phyloP scores from a whole-genome alignment of 495 filamentous ascomycete species.

The Penicillium psychrofluorescens region DNA sequence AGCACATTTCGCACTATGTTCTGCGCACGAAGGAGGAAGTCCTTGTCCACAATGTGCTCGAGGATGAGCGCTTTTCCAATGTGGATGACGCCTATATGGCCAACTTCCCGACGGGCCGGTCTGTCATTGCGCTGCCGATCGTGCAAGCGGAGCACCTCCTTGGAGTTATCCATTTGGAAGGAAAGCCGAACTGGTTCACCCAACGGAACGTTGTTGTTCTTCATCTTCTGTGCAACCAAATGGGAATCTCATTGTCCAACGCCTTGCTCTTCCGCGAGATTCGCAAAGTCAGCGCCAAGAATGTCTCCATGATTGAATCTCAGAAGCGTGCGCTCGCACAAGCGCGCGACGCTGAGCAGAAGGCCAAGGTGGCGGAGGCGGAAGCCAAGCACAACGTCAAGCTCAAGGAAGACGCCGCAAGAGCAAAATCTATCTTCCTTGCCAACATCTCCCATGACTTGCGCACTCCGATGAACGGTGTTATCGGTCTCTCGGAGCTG shows the following conservation, averaged over 20 bases:
- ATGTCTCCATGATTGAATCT: conserved; percentile 79
- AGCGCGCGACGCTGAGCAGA: conserved; percentile 71
- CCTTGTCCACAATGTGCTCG: conserved; percentile 73
- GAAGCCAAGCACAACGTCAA: conserved; percentile 82
- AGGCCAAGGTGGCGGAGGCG: conserved; percentile 74
- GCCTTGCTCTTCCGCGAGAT: conserved; percentile 76
- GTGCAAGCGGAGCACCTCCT: conserved; percentile 70
- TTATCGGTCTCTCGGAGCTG: conserved; percentile 85
- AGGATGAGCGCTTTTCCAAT: conserved; percentile 82
- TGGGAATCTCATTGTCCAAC: conserved; percentile 82
- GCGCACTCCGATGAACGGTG: conserved; percentile 79
- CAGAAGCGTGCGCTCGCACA: conserved; percentile 77
- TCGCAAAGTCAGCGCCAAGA: conserved; percentile 71
- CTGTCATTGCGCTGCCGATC: conserved; percentile 81
- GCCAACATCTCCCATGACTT: conserved; percentile 88
- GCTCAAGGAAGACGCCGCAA: conserved; percentile 84
- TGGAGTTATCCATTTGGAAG: conserved; percentile 81
- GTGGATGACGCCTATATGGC: conserved; percentile 63
- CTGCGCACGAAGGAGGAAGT: conserved; percentile 78
- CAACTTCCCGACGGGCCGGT: conserved; percentile 61
- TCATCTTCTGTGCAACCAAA: conserved; percentile 81
- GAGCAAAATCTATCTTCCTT: conserved; percentile 86
- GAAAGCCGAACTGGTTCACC: conserved; percentile 76
- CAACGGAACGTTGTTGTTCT: conserved; percentile 81
- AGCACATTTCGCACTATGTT: conserved; percentile 74